These are phyloP conservation scores for Agastache rugosa DNA, from an alignment of 257 asterid species.

Conservation along the genomic window DNA sequence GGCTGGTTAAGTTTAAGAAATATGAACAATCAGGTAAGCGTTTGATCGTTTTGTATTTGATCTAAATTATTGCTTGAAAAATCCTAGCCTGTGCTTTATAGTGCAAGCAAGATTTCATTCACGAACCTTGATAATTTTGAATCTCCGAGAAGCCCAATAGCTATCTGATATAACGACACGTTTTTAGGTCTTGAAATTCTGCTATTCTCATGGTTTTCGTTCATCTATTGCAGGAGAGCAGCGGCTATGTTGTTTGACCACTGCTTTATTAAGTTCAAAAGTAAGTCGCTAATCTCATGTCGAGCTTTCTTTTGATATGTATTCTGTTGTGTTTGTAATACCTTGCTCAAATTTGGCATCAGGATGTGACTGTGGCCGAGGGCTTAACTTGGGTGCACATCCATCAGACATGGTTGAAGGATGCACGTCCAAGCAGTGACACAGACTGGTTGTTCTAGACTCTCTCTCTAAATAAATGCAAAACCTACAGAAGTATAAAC, in stretches of 20 bases:
- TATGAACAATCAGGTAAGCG: conserved; percentile 85
- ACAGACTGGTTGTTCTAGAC: conserved; percentile 62
- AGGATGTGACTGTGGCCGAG: conserved; percentile 69
- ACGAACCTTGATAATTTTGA: neutral
- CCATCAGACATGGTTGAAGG: conserved; percentile 87
- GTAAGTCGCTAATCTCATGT: conserved; percentile 44
- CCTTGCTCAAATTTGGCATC: conserved; percentile 24
- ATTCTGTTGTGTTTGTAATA: conserved; percentile 16
- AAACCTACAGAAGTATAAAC: conserved; percentile 18
- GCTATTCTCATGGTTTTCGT: neutral
- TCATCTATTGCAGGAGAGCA: conserved; percentile 60
- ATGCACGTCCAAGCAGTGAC: conserved; percentile 50
- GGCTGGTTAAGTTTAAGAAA: conserved; percentile 89
- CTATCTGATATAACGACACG: neutral
- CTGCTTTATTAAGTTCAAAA: conserved; percentile 73
- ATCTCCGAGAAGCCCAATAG: neutral
- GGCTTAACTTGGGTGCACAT: conserved; percentile 82
- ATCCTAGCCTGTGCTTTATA: neutral
- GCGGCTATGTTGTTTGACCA: conserved; percentile 58
- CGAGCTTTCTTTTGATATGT: neutral
- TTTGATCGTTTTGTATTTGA: conserved; percentile 11
- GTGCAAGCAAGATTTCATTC: neutral
- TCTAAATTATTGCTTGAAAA: neutral
- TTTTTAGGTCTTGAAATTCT: conserved; percentile 9
- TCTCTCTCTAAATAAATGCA: conserved; percentile 21